Conservation (phyloP, 805 yeast species). For the Cyberlindnera amylophila region DNA sequence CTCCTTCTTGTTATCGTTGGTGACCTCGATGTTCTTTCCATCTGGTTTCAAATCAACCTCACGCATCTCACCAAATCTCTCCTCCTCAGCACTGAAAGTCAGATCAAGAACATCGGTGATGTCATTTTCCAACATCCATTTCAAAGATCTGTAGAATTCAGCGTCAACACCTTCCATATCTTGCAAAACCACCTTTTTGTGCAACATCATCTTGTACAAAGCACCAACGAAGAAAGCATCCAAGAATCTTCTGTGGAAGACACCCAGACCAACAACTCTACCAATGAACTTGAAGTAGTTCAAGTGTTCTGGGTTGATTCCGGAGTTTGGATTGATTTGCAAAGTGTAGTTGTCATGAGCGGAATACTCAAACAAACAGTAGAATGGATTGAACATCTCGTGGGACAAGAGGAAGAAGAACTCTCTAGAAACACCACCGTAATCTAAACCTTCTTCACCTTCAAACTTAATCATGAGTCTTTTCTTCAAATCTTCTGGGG, state of each 20-base stretch:
- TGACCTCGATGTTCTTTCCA: constrained; percentile 87
- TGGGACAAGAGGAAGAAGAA: constrained; percentile 94
- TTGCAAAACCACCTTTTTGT: constrained; percentile 88
- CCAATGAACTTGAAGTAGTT: constrained; percentile 98
- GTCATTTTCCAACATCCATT: constrained; percentile 95
- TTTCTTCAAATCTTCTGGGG: constrained; percentile 97
- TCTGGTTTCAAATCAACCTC: constrained; percentile 85
- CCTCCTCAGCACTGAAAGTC: constrained; percentile 87
- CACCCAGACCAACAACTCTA: constrained; percentile 96
- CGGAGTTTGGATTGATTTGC: constrained; percentile 96
- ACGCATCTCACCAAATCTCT: constrained; percentile 89
- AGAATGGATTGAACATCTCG: constrained; percentile 98
- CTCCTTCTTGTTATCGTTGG: constrained; percentile 91
- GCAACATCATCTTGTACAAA: constrained; percentile 94
- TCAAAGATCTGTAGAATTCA: constrained; percentile 88
- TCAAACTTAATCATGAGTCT: constrained; percentile 97
- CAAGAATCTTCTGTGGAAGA: constrained; percentile 94
- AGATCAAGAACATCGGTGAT: constrained; percentile 83
- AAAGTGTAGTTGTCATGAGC: constrained; percentile 97
- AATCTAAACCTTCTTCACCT: constrained; percentile 99
- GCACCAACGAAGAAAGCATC: constrained; percentile 99
- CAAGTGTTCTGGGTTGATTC: constrained; percentile 95
- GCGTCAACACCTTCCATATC: constrained; percentile 99
- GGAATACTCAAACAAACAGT: constrained; percentile 94
- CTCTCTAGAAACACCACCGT: constrained; percentile 99